These are phyloP conservation scores for Fusarium sp. DNA, from an alignment of 2,329 filamentous ascomycete species.

Conservation along the genomic window DNA sequence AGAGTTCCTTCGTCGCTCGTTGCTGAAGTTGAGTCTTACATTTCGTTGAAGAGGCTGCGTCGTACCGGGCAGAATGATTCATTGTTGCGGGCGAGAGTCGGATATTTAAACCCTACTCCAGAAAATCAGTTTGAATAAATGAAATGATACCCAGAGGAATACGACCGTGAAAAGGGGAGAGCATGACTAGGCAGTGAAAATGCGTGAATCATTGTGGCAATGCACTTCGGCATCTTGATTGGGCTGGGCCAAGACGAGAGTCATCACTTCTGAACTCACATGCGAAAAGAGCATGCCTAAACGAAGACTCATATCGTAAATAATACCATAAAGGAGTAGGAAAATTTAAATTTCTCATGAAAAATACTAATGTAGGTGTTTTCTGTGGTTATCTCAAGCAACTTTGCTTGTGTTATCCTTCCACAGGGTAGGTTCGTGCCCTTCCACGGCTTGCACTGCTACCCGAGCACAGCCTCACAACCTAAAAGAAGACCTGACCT, in stretches of 20 bases:
- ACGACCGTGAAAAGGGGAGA: background rate
- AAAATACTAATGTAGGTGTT: background rate
- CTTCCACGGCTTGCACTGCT: conserved; percentile 11
- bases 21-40: background rate
- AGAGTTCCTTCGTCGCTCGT: background rate
- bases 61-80: background rate
- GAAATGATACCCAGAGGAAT: background rate
- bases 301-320: background rate
- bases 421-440: conserved; percentile 16
- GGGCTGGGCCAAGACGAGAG: background rate
- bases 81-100: background rate
- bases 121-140: background rate
- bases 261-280: background rate
- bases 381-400: background rate
- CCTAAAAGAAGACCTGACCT: background rate
- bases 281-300: background rate
- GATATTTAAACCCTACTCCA: background rate
- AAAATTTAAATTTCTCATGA: background rate
- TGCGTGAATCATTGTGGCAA: conserved; percentile 24
- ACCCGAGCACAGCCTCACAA: conserved; percentile 7
- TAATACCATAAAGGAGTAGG: background rate
- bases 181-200: conserved; percentile 13
- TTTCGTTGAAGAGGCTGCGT: background rate
- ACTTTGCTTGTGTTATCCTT: background rate
- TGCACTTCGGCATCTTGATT: conserved; percentile 16